Percentiles rank a stretch among this genome's conserved stretches.
These are phyloP conservation scores for Ramichloridium luteum DNA, from an alignment of 2,329 filamentous ascomycete species.

Conservation along the genomic window DNA sequence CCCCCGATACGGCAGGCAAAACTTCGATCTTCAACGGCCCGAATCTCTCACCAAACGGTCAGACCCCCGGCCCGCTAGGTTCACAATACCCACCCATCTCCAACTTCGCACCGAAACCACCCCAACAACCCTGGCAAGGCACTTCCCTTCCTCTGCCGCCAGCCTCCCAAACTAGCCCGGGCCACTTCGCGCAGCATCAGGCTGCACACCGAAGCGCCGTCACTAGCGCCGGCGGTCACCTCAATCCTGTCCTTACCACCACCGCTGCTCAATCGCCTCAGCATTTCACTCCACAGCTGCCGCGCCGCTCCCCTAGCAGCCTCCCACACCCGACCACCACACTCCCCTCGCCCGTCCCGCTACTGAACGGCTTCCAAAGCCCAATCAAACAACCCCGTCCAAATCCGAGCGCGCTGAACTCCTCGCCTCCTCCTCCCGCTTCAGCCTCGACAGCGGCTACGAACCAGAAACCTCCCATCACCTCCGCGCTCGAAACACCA, in stretches of 20 bases:
- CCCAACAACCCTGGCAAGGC: constrained; percentile 21
- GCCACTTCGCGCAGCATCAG: constrained; percentile 20
- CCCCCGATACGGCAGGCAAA: no score
- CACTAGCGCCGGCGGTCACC: constrained; percentile 17
- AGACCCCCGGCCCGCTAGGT: constrained; percentile 31
- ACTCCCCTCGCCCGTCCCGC: constrained; percentile 13
- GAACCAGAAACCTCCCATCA: constrained; percentile 6
- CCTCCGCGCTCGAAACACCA: no score
- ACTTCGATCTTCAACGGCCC: constrained; percentile 29
- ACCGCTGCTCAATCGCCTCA: background rate
- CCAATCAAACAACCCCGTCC: constrained; percentile 14
- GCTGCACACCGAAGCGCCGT: constrained; percentile 24
- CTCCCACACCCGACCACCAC: constrained; percentile 8
- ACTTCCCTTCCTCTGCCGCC: constrained; percentile 15
- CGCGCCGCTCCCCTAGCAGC: constrained; percentile 11
- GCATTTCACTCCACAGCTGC: constrained; percentile 10
- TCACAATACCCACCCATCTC: constrained; percentile 19
- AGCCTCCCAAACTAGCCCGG: constrained; percentile 10
- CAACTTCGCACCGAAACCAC: constrained; percentile 20
- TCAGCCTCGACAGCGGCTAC: constrained; percentile 9
- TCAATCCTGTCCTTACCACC: constrained; percentile 4
- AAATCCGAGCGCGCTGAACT: constrained; percentile 6
- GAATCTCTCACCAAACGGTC: constrained; percentile 33
- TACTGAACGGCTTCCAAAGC: constrained; percentile 22
- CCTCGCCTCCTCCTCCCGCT: constrained; percentile 11